Percentiles rank a stretch among this genome's conserved stretches.
Evolutionary conservation across 2,329 filamentous ascomycete genomes (phyloP).

Genomic region (Cytospora chrysosperma): DNA sequence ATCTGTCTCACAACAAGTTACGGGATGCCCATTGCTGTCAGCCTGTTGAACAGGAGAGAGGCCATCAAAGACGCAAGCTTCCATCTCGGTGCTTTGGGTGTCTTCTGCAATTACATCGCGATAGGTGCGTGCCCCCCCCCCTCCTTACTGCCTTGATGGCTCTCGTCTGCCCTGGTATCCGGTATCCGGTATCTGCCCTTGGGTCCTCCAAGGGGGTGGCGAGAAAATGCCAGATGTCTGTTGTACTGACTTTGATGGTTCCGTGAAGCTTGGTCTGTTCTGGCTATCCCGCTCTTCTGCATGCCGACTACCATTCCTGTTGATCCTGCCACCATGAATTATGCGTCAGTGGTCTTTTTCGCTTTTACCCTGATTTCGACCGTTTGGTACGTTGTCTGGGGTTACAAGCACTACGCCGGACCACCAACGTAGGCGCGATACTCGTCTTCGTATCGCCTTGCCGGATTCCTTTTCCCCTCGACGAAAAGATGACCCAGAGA

Average conservation of each 20-base stretch:
- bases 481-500: conserved; percentile 6
- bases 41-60: conserved; percentile 58
- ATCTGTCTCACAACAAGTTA: conserved; percentile 70
- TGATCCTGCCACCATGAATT: conserved; percentile 63
- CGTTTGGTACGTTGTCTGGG: conserved; percentile 69
- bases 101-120: conserved; percentile 62
- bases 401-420: conserved; percentile 66
- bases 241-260: conserved; percentile 30
- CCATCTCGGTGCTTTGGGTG: conserved; percentile 61
- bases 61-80: conserved; percentile 58
- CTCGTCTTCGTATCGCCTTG: conserved; percentile 5
- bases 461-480: neutral
- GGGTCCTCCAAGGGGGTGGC: neutral
- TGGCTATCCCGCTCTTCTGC: conserved; percentile 72
- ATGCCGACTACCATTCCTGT: conserved; percentile 67
- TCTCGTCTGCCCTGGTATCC: neutral
- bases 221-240: conserved; percentile 6
- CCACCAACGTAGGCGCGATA: conserved; percentile 41
- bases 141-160: neutral
- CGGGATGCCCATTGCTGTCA: conserved; percentile 64
- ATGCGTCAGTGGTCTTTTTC: conserved; percentile 72
- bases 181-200: neutral
- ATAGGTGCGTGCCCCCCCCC: conserved; percentile 47
- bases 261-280: conserved; percentile 58
- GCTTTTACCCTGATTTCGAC: conserved; percentile 61